Conservation (phyloP, 176 grass and related monocot species). For the Eragrostis curvula region DNA sequence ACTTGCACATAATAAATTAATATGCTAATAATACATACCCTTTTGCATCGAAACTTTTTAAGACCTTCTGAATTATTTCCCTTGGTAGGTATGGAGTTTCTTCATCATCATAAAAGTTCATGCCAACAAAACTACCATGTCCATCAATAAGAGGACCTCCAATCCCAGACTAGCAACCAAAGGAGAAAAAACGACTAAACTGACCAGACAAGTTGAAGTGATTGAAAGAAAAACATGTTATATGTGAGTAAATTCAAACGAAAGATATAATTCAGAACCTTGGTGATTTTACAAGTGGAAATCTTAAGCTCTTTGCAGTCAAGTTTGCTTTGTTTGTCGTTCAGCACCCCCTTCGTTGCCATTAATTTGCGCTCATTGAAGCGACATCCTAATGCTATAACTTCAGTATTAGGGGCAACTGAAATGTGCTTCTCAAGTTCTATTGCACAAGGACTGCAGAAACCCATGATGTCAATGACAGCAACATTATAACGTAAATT, state of each 20-base stretch:
- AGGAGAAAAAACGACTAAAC: no score
- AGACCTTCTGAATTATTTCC: background rate
- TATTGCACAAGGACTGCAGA: background rate
- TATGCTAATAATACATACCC: background rate
- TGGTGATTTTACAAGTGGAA: constrained; percentile 13
- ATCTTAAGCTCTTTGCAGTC: background rate
- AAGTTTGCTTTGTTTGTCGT: background rate
- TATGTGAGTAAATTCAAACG: background rate
- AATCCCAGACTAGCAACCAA: constrained; percentile 3
- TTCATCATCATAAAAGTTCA: background rate
- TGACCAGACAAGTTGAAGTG: background rate
- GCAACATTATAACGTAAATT: background rate
- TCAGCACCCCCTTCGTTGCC: background rate
- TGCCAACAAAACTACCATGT: no score
- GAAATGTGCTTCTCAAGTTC: background rate
- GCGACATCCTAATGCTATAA: background rate
- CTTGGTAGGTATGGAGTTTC: constrained; percentile 17
- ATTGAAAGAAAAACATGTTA: background rate
- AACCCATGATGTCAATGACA: background rate
- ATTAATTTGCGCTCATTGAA: background rate
- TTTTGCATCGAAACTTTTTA: background rate
- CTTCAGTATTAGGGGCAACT: background rate
- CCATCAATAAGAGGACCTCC: background rate
- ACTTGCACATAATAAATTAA: background rate
- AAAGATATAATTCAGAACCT: background rate